Base-by-base conservation (phyloP, 768 basidiomycete species). In the Hortiboletus flavorubellus region DNA sequence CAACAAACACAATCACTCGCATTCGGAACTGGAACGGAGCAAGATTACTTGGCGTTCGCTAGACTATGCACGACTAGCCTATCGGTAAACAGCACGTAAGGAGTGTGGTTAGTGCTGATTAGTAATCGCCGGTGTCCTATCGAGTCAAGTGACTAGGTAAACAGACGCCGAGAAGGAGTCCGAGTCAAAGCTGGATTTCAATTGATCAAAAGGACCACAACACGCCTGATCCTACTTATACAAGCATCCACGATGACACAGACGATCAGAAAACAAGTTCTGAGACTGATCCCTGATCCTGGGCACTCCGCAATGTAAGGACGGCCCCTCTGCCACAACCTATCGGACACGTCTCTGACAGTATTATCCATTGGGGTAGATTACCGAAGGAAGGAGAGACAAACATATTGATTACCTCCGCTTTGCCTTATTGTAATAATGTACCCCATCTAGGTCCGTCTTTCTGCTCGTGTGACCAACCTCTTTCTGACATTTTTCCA, bases 391-490 rank as follows among this genome's bases (percentile, higher is more conserved):
- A 86, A 43, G 96, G 95, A 44, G 87, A 94, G 72, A 78, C 78
- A 52, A 99, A 98, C 67, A 76, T 95, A 41, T 77, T 99, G 30
- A 86, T 99, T 62, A 98, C 97, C 11, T 97, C 93, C 59, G 95
- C 97, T 37, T 75, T 99, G 53, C 97, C 97, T 1, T 94, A 94
- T 68, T 93, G 93, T 72, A 98, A 98, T 71, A 98, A 98, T 65
- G 95, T 97, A 11, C 94, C 96, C 26, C 94, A 98, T 78, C 82
- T 97, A 42, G 94, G 95, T 85, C 68, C 63, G 80, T 72, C 18
- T 21, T 44, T 59, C 18, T 31, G 14, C 33, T 53, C 49, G 34
- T 62, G 54, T 56, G 50, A 54, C 37, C 35, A 26, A 8, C 21
- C 33, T 52, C 29, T 59, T 51, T 46, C 21, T 54, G 40, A 59